Evolutionary conservation across 768 basidiomycete species (phyloP).

Genomic region (Suillus paluster): DNA sequence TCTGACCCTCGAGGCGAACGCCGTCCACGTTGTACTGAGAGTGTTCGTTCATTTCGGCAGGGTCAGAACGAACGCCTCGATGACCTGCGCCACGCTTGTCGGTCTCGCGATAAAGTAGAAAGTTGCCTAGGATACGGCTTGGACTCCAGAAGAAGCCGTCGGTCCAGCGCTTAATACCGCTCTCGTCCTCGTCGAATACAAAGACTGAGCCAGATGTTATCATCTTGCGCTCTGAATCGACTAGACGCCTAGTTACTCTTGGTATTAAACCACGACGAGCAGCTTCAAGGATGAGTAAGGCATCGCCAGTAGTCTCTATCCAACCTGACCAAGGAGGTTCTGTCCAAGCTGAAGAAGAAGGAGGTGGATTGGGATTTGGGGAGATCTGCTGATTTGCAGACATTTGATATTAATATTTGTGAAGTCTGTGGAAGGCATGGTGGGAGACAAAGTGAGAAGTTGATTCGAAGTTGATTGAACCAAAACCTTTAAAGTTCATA

Average conservation of each 20-base stretch:
- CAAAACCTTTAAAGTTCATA: slow-evolving; percentile 49
- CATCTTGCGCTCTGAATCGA: slow-evolving; percentile 91
- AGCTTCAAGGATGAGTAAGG: slow-evolving; percentile 95
- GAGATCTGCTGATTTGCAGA: slow-evolving; percentile 35
- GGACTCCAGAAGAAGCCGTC: slow-evolving; percentile 98
- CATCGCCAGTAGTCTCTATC: slow-evolving; percentile 95
- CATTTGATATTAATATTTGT: slow-evolving; percentile 28
- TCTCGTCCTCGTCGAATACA: slow-evolving; percentile 97
- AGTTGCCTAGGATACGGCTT: slow-evolving; percentile 91
- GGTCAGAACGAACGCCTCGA: slow-evolving; percentile 52
- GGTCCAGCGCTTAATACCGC: slow-evolving; percentile 97
- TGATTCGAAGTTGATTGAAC: slow-evolving; percentile 46
- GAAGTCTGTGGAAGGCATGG: slow-evolving; percentile 17
- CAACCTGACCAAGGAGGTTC: slow-evolving; percentile 94
- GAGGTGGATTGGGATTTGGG: slow-evolving; percentile 22
- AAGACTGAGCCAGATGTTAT: slow-evolving; percentile 94
- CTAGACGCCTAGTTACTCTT: slow-evolving; percentile 87
- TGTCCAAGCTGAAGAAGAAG: slow-evolving; percentile 60
- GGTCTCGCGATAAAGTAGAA: slow-evolving; percentile 93
- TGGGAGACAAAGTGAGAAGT: slow-evolving; percentile 17
- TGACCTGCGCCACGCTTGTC: slow-evolving; percentile 79
- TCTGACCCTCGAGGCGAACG: slow-evolving; percentile 40
- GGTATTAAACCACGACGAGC: slow-evolving; percentile 90
- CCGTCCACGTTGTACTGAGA: slow-evolving; percentile 41
- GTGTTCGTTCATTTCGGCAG: slow-evolving; percentile 42